Conservation (phyloP, 768 basidiomycete genomes). For the Lyophyllum semitale region DNA sequence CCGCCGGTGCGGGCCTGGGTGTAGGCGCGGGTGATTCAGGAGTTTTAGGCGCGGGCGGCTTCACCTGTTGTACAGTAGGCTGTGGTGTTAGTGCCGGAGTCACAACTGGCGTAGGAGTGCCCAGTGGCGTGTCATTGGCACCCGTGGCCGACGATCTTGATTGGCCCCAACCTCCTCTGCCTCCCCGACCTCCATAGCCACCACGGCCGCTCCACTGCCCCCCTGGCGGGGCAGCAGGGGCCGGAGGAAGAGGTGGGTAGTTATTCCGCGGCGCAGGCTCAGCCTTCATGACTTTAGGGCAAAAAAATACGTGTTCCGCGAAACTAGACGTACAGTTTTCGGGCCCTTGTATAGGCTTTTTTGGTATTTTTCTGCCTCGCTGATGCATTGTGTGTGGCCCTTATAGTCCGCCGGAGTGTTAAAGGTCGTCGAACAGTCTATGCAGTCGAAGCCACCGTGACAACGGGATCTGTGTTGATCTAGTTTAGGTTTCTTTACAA, state of each 20-base stretch:
- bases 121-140: constrained; percentile 73
- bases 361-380: constrained; percentile 93
- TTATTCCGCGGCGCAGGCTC: constrained; percentile 22
- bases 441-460: constrained; percentile 72
- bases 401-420: constrained; percentile 76
- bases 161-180: constrained; percentile 38
- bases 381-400: constrained; percentile 80
- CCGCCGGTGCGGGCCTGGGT: not conserved
- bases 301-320: not conserved
- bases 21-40: constrained; percentile 4
- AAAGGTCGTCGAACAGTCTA: constrained; percentile 90
- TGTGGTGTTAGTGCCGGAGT: constrained; percentile 16
- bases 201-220: constrained; percentile 20
- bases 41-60: constrained; percentile 13
- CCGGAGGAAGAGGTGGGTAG: constrained; percentile 20
- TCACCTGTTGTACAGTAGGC: constrained; percentile 10
- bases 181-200: constrained; percentile 27
- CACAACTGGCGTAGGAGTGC: constrained; percentile 48
- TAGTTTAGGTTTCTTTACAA: constrained; percentile 92
- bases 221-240: constrained; percentile 3
- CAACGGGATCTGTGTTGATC: constrained; percentile 74
- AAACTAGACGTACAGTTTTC: constrained; percentile 45
- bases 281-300: constrained; percentile 1
- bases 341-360: constrained; percentile 82
- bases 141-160: constrained; percentile 46